These are phyloP conservation scores for Penicillium palitans DNA, from an alignment of 2,329 filamentous ascomycete genomes.

Conservation along the genomic window DNA sequence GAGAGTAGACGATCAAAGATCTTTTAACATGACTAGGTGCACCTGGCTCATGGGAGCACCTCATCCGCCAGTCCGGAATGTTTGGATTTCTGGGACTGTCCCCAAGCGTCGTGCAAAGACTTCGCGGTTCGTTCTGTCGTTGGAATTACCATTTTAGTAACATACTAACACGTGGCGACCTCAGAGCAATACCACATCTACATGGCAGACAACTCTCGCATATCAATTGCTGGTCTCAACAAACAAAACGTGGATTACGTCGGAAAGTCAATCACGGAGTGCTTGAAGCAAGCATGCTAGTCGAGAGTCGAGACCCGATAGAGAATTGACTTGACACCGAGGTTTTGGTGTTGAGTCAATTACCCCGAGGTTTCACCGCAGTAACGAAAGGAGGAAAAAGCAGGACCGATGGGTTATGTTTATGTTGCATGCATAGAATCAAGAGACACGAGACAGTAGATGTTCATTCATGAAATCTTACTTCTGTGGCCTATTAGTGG, in stretches of 20 bases:
- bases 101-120: conserved; percentile 43
- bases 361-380: background rate
- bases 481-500: too few species aligned
- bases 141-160: background rate
- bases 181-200: conserved; percentile 48
- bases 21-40: conserved; percentile 67
- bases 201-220: conserved; percentile 78
- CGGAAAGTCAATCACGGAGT: conserved; percentile 26
- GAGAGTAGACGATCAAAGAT: background rate
- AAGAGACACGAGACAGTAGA: background rate
- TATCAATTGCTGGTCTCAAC: conserved; percentile 93
- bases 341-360: background rate
- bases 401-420: background rate
- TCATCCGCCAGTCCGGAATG: conserved; percentile 94
- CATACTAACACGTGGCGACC: conserved; percentile 1
- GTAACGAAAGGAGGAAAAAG: background rate
- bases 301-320: background rate
- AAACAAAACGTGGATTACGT: conserved; percentile 41
- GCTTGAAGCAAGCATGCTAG: conserved; percentile 5
- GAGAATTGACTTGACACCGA: background rate
- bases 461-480: too few species aligned
- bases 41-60: conserved; percentile 60
- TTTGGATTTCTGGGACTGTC: conserved; percentile 71
- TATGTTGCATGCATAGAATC: background rate
- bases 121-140: conserved; percentile 29